Base-by-base conservation (phyloP, 2,329 filamentous ascomycete species). In the Trichoderma afroharzianum region DNA sequence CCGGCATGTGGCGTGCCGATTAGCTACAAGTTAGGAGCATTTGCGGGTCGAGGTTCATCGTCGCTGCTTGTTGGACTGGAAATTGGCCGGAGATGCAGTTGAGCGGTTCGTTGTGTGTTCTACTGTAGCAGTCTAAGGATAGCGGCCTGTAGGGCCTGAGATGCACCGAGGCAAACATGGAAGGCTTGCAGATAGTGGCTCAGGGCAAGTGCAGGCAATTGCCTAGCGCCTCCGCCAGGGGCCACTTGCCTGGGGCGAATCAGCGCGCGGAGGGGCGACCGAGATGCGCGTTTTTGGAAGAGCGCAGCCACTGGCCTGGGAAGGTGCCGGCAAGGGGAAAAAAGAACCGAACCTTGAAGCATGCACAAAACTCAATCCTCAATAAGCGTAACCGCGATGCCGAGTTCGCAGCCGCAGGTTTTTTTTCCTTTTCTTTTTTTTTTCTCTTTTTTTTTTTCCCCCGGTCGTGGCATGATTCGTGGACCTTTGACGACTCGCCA, bases 231-330 rank as follows among this genome's bases (percentile, higher is more conserved):
- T 24, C 43, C 68, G 59, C 58, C 28, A 36, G 39, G 7, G 18
- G 32, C 30, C 61, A 43, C 21, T 7, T 7, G 18, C 21, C 57
- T 53, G 67, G 57, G 57, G 67, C 67, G 57, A 62, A 69, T 69
- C 67, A 69, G 28, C 36, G 57, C 53, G 9, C 18, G 36, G 55
- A 50, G 18, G 36, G 26, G 28, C 26, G 21, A 61, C 18, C n/a
- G 3, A 62, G 67, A 61, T 62, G 67, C 57, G 67, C 67, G 67
- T 69, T 69, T 69, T 69, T 62, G 67, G 67, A 30, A 53, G 24
- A 28, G 24, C 18, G 36, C 24, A 62, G 67, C 67, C 67, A 69
- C 67, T 33, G 67, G 57, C 55, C 43, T 47, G 43, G 39, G 39
- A 24, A 55, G 28, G n/a, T 15, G 63, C 63, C 63, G 63, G 63